Evolutionary conservation across 768 basidiomycete species (phyloP).

Genomic region (Xerocomellus amylosporus): DNA sequence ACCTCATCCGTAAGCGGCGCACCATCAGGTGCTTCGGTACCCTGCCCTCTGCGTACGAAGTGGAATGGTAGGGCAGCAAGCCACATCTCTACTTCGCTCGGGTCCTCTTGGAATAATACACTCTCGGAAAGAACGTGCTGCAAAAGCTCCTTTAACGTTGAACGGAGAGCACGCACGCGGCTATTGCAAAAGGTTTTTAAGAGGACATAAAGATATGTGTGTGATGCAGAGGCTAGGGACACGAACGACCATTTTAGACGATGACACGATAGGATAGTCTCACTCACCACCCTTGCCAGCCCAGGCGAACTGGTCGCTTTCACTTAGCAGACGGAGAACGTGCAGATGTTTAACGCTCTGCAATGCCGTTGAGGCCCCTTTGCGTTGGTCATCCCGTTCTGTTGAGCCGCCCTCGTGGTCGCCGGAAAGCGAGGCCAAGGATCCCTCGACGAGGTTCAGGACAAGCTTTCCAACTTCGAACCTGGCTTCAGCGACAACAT

Average conservation of each 20-base stretch:
- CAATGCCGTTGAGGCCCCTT: conserved; percentile 27
- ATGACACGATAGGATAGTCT: neutral
- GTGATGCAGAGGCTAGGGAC: conserved; percentile 42
- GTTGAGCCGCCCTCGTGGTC: conserved; percentile 1
- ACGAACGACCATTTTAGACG: neutral
- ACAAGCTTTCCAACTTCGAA: conserved; percentile 87
- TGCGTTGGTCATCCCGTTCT: conserved; percentile 11
- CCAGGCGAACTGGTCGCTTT: conserved; percentile 81
- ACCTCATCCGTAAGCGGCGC: conserved; percentile 53
- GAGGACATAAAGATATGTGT: conserved; percentile 71
- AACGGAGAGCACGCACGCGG: conserved; percentile 49
- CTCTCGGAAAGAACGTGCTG: conserved; percentile 64
- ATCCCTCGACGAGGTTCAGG: conserved; percentile 41
- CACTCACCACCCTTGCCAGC: conserved; percentile 64
- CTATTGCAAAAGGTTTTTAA: conserved; percentile 59
- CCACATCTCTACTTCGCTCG: conserved; percentile 72
- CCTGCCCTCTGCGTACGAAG: conserved; percentile 31
- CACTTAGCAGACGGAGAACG: conserved; percentile 66
- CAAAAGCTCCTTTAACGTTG: conserved; percentile 53
- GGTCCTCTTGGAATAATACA: conserved; percentile 77
- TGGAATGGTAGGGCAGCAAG: conserved; percentile 56
- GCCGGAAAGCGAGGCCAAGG: conserved; percentile 18
- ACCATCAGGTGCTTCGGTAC: conserved; percentile 49
- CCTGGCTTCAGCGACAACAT: conserved; percentile 69
- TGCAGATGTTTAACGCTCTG: conserved; percentile 73